Evolutionary conservation across 2,329 filamentous ascomycete species (phyloP).

Genomic region (Aspergillus viridinutans): DNA sequence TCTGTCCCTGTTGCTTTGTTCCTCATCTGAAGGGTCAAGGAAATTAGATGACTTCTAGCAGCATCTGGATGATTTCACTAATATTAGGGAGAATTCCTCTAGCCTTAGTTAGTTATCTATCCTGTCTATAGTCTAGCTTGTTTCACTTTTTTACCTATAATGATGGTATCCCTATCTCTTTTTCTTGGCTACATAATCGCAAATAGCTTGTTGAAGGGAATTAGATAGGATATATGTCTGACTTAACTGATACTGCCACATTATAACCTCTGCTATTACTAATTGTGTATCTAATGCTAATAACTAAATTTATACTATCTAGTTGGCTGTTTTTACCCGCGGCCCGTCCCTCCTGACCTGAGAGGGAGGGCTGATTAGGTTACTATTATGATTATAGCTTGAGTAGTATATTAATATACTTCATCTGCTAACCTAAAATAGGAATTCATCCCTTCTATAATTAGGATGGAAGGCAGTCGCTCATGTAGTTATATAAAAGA

Average conservation of each 20-base stretch:
- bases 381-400: too few species aligned
- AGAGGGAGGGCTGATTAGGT: too few species aligned
- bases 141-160: not conserved
- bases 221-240: too few species aligned
- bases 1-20: not conserved
- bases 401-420: too few species aligned
- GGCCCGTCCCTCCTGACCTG: not conserved
- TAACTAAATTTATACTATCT: not conserved
- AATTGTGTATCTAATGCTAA: not conserved
- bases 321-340: not conserved
- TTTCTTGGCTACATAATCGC: not conserved
- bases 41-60: not conserved
- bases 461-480: too few species aligned
- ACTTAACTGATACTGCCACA: too few species aligned
- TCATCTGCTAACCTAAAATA: too few species aligned
- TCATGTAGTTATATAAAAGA: too few species aligned
- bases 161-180: not conserved
- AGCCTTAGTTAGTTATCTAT: slow-evolving; percentile 1
- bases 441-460: too few species aligned
- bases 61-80: not conserved
- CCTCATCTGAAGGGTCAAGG: not conserved
- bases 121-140: not conserved
- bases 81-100: not conserved
- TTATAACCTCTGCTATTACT: not conserved
- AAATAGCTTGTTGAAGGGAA: not conserved